These are phyloP conservation scores for Neurospora sp. DNA, from an alignment of 495 filamentous ascomycete species.

Conservation along the genomic window DNA sequence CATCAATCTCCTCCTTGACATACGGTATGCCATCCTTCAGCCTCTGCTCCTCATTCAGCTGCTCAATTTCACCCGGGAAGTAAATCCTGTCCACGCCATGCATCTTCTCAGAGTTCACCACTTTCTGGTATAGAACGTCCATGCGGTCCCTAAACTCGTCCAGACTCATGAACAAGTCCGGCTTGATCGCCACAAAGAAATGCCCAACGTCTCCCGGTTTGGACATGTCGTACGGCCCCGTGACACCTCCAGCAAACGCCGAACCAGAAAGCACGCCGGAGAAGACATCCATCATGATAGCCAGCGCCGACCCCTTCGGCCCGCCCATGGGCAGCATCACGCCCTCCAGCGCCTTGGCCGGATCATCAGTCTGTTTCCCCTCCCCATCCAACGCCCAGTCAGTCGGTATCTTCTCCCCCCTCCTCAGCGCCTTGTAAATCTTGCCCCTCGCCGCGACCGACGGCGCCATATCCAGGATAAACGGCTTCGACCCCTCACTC, in stretches of 20 bases:
- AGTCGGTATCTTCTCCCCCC: slow-evolving; percentile 62
- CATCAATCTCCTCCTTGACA: slow-evolving; percentile 52
- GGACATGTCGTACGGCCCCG: slow-evolving; percentile 59
- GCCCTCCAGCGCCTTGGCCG: slow-evolving; percentile 52
- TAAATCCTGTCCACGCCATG: slow-evolving; percentile 65
- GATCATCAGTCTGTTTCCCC: slow-evolving; percentile 60
- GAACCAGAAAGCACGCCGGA: slow-evolving; percentile 61
- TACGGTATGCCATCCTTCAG: slow-evolving; percentile 53
- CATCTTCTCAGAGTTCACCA: slow-evolving; percentile 55
- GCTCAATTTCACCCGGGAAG: slow-evolving; percentile 72
- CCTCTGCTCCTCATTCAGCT: slow-evolving; percentile 47
- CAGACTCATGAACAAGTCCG: slow-evolving; percentile 62
- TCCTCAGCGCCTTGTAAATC: slow-evolving; percentile 60
- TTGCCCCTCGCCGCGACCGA: slow-evolving; percentile 63
- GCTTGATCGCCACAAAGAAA: slow-evolving; percentile 64
- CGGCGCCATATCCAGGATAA: slow-evolving; percentile 75
- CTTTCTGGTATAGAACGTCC: slow-evolving; percentile 57
- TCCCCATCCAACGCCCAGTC: slow-evolving; percentile 67
- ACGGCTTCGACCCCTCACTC: slow-evolving; percentile 29
- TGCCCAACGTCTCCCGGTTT: slow-evolving; percentile 64
- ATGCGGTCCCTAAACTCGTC: slow-evolving; percentile 61
- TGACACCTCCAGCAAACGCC: slow-evolving; percentile 64
- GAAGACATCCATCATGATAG: slow-evolving; percentile 81
- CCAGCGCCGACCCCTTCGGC: slow-evolving; percentile 60
- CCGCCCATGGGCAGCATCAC: slow-evolving; percentile 77